Conservation (phyloP, 495 filamentous ascomycete genomes). For the Polyplosphaeria fusca region DNA sequence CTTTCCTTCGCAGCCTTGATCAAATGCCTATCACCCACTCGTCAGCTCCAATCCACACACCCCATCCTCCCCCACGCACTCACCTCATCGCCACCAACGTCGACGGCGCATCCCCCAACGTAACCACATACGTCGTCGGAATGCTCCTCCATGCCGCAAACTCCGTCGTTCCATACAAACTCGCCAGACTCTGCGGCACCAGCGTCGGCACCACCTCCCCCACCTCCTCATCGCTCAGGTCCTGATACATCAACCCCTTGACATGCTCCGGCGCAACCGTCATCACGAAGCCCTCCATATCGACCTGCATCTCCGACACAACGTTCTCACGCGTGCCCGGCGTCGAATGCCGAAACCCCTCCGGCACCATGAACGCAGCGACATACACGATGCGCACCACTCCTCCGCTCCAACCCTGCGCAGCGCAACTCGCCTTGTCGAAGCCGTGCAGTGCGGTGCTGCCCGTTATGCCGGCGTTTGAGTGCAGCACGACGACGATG, state of each 20-base stretch:
- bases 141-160: constrained; percentile 23
- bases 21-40: constrained; percentile 5
- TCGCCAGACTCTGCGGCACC: constrained; percentile 4
- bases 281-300: background rate
- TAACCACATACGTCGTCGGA: constrained; percentile 17
- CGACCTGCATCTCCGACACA: background rate
- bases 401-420: constrained; percentile 40
- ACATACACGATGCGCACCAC: constrained; percentile 36
- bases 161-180: constrained; percentile 5
- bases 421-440: constrained; percentile 36
- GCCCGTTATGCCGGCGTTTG: constrained; percentile 44
- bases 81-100: constrained; percentile 7
- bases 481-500: constrained; percentile 48
- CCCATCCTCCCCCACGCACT: too few species aligned
- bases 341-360: constrained; percentile 16
- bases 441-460: constrained; percentile 46
- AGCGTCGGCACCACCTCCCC: constrained; percentile 9
- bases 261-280: constrained; percentile 6
- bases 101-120: constrained; percentile 7
- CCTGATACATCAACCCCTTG: constrained; percentile 23
- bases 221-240: constrained; percentile 9
- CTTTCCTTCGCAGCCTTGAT: constrained; percentile 35
- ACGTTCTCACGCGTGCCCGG: background rate
- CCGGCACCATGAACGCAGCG: constrained; percentile 13
- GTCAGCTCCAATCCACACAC: too few species aligned